Conservation (phyloP, 2,329 filamentous ascomycete genomes). For the Cytospora mali region DNA sequence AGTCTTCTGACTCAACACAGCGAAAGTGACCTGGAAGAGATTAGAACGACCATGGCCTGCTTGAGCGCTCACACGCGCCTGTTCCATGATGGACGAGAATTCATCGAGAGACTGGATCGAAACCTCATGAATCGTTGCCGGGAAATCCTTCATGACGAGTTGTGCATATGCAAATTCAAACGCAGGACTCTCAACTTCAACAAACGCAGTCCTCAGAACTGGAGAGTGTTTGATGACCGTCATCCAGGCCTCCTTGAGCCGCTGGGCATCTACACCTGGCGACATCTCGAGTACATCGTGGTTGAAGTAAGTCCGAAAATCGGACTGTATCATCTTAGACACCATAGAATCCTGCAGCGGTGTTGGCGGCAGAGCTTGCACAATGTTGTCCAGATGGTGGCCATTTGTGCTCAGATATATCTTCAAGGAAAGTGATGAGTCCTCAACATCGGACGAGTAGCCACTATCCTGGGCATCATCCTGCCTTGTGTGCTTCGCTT, state of each 20-base stretch:
- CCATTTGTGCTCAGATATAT: constrained; percentile 41
- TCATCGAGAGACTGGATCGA: constrained; percentile 37
- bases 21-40: constrained; percentile 55
- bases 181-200: constrained; percentile 63
- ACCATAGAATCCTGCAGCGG: constrained; percentile 87
- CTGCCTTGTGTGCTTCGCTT: neutral
- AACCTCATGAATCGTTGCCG: constrained; percentile 31
- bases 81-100: constrained; percentile 41
- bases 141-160: constrained; percentile 41
- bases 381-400: constrained; percentile 46
- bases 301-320: constrained; percentile 80
- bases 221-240: constrained; percentile 62
- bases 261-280: constrained; percentile 54
- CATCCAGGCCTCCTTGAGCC: constrained; percentile 64
- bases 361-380: constrained; percentile 72
- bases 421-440: constrained; percentile 40
- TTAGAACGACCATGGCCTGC: constrained; percentile 39
- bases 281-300: constrained; percentile 72
- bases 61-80: constrained; percentile 43
- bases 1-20: constrained; percentile 35
- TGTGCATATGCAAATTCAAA: constrained; percentile 56
- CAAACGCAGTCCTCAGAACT: constrained; percentile 76
- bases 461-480: constrained; percentile 17
- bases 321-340: constrained; percentile 76
- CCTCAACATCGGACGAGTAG: constrained; percentile 29